Percentiles rank a stretch among this genome's conserved stretches.
phyloP scores from a whole-genome alignment of 345 rosid species.

The Salix brachista region DNA sequence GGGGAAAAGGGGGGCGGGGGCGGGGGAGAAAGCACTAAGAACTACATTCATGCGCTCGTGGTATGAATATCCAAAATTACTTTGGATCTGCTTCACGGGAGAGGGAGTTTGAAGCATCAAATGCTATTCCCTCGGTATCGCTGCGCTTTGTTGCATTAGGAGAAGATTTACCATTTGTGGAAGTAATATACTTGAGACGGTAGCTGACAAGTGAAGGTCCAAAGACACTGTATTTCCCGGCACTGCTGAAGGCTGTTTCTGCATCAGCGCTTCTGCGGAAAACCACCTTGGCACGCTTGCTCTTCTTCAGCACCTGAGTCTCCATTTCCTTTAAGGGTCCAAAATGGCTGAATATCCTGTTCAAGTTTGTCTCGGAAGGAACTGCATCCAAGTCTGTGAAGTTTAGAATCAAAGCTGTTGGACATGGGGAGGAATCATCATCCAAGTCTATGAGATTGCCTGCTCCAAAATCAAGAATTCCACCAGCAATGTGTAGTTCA shows the following conservation, averaged over 20 bases:
- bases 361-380: conserved; percentile 44
- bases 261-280: conserved; percentile 50
- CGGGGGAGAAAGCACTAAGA: not conserved
- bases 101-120: not conserved
- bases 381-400: conserved; percentile 42
- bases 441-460: conserved; percentile 15
- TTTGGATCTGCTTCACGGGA: not conserved
- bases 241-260: conserved; percentile 58
- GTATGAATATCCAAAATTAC: not conserved
- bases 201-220: conserved; percentile 51
- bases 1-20: not conserved
- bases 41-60: no score
- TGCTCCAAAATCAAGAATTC: conserved; percentile 20
- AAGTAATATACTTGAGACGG: conserved; percentile 35
- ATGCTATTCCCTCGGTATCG: conserved; percentile 7
- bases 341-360: conserved; percentile 48
- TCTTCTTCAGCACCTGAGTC: conserved; percentile 46
- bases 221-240: conserved; percentile 53
- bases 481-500: conserved; percentile 22
- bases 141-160: conserved; percentile 11
- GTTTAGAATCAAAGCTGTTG: conserved; percentile 52
- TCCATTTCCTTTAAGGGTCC: conserved; percentile 43
- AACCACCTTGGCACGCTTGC: conserved; percentile 52
- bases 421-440: conserved; percentile 21
- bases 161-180: conserved; percentile 18